These are phyloP conservation scores for Camellia sinensis DNA, from an alignment of 148 eudicot genomes.

Conservation along the genomic window DNA sequence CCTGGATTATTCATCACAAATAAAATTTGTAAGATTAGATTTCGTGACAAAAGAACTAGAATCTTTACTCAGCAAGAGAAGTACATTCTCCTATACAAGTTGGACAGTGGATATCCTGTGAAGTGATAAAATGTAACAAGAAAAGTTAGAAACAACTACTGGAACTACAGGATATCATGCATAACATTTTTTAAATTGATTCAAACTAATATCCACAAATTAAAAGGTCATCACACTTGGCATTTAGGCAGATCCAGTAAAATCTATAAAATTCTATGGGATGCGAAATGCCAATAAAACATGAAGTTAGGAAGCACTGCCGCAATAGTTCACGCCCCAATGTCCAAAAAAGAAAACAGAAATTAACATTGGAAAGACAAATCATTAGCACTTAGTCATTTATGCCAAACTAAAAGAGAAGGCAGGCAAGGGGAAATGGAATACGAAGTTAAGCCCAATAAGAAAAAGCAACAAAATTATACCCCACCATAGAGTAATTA, in stretches of 20 bases:
- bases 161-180: neutral
- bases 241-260: neutral
- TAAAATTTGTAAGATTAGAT: neutral
- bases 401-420: neutral
- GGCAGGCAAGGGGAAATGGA: neutral
- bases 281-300: neutral
- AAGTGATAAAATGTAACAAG: constrained; percentile 10
- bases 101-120: constrained; percentile 56
- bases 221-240: neutral
- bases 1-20: neutral
- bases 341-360: neutral
- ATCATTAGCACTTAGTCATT: neutral
- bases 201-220: neutral
- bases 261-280: neutral
- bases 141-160: constrained; percentile 9
- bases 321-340: neutral
- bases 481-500: neutral
- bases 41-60: neutral
- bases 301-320: neutral
- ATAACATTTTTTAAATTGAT: neutral
- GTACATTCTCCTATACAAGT: constrained; percentile 63
- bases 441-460: neutral
- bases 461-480: neutral
- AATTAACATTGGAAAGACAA: neutral
- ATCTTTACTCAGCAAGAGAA: constrained; percentile 66